phyloP scores from a whole-genome alignment of 495 filamentous ascomycete species.

The Aspergillus homomorphus region DNA sequence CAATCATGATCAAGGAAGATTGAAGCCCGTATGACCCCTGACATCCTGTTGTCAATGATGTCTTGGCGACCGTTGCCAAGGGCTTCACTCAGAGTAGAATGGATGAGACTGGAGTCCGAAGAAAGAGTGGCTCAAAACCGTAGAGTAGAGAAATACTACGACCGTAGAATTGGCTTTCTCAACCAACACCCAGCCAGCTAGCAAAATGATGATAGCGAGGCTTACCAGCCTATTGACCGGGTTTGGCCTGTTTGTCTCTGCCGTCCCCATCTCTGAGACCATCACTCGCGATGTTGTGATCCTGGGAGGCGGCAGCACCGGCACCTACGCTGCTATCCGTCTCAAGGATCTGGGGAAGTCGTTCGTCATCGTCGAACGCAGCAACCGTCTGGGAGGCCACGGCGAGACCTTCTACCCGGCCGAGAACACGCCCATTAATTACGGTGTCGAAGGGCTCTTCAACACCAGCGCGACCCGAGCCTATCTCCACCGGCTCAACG shows the following conservation, averaged over 20 bases:
- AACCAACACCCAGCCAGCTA: too few relatives aligned
- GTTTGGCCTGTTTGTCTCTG: background rate
- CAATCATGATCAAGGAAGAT: too few relatives aligned
- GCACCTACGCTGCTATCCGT: slow-evolving; percentile 44
- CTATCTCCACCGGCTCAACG: slow-evolving; percentile 37
- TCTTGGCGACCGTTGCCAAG: too few relatives aligned
- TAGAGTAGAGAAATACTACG: too few relatives aligned
- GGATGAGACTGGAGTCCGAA: too few relatives aligned
- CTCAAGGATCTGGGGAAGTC: slow-evolving; percentile 37
- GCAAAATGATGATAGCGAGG: too few relatives aligned
- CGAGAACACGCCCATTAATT: slow-evolving; percentile 39
- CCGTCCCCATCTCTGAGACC: background rate
- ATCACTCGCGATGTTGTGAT: slow-evolving; percentile 42
- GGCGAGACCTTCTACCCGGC: slow-evolving; percentile 44
- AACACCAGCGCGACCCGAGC: slow-evolving; percentile 34
- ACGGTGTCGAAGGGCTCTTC: slow-evolving; percentile 41
- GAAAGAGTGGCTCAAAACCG: too few relatives aligned
- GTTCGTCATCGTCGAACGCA: slow-evolving; percentile 45
- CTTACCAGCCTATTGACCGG: background rate
- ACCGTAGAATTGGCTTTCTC: too few relatives aligned
- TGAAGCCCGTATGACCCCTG: too few relatives aligned
- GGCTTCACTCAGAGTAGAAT: too few relatives aligned
- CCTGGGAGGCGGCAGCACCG: slow-evolving; percentile 49
- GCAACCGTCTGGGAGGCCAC: slow-evolving; percentile 46
- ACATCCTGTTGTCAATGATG: too few relatives aligned